These are phyloP conservation scores for Curvularia hawaiiensis DNA, from an alignment of 2,329 filamentous ascomycete genomes.

Conservation along the genomic window DNA sequence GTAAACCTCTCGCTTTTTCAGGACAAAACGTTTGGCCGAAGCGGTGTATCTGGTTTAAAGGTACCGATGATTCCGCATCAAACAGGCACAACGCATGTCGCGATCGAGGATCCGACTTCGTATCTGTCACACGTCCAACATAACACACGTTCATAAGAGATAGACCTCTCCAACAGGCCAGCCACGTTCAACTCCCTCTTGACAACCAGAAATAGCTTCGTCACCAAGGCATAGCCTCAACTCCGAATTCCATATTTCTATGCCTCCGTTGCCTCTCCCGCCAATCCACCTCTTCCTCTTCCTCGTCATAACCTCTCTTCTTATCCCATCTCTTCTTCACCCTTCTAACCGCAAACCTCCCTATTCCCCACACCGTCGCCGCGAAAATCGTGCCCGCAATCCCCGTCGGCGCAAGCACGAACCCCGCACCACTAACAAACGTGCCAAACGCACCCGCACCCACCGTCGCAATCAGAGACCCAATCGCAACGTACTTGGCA, in stretches of 20 bases:
- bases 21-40: too few relatives aligned
- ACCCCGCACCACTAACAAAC: slow-evolving; percentile 47
- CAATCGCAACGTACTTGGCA: slow-evolving; percentile 52
- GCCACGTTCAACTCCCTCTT: neutral
- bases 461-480: slow-evolving; percentile 48
- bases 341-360: slow-evolving; percentile 43
- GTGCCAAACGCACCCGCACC: slow-evolving; percentile 46
- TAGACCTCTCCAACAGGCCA: neutral
- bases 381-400: slow-evolving; percentile 46
- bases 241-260: slow-evolving; percentile 19
- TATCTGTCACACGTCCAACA: neutral
- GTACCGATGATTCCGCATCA: too few relatives aligned
- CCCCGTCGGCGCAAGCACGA: slow-evolving; percentile 51
- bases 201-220: neutral
- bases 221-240: slow-evolving; percentile 33
- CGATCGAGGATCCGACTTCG: neutral
- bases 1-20: neutral
- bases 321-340: slow-evolving; percentile 37
- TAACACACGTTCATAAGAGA: neutral
- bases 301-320: slow-evolving; percentile 25
- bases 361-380: slow-evolving; percentile 48
- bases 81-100: neutral
- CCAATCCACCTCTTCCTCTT: slow-evolving; percentile 27
- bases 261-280: slow-evolving; percentile 14
- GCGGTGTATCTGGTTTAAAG: neutral